Evolutionary conservation across 2,329 filamentous ascomycete genomes (phyloP).

Genomic region (Sporothrix pallida): DNA sequence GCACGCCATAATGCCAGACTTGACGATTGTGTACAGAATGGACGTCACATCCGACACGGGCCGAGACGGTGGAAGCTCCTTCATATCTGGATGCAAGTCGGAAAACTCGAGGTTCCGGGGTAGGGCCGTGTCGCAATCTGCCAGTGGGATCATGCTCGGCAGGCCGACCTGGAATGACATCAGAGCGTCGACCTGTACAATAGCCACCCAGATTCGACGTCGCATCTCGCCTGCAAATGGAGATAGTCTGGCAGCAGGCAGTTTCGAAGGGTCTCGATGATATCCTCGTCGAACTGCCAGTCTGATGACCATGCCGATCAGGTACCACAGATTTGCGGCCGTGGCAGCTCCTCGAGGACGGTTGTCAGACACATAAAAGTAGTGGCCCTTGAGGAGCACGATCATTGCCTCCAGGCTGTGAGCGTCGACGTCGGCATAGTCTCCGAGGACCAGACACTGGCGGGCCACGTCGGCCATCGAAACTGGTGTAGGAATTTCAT

Average conservation of each 20-base stretch:
- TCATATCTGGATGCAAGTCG: slow-evolving; percentile 45
- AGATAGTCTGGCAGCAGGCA: slow-evolving; percentile 41
- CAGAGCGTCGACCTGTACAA: slow-evolving; percentile 52
- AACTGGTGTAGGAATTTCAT: background rate
- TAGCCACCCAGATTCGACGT: slow-evolving; percentile 48
- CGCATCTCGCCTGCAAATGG: slow-evolving; percentile 52
- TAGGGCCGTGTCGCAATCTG: slow-evolving; percentile 42
- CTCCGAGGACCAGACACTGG: slow-evolving; percentile 41
- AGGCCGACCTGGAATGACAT: slow-evolving; percentile 56
- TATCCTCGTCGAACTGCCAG: slow-evolving; percentile 52
- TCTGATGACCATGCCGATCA: slow-evolving; percentile 48
- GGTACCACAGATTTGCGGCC: slow-evolving; percentile 49
- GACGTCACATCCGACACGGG: slow-evolving; percentile 36
- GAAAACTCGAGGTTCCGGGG: slow-evolving; percentile 50
- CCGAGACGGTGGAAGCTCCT: slow-evolving; percentile 43
- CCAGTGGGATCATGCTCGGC: slow-evolving; percentile 52
- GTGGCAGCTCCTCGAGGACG: slow-evolving; percentile 24
- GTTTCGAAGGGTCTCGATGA: slow-evolving; percentile 47
- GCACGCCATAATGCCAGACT: slow-evolving; percentile 40
- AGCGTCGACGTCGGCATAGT: slow-evolving; percentile 46
- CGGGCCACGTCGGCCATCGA: slow-evolving; percentile 25
- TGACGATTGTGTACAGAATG: slow-evolving; percentile 43
- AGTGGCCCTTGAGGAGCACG: slow-evolving; percentile 43
- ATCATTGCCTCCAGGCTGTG: slow-evolving; percentile 49
- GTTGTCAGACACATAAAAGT: slow-evolving; percentile 37